A percentile compares a stretch with the other conserved stretches of the same genome.
Conservation (phyloP, 768 basidiomycete species). For the Xanthoconium stramineum region DNA sequence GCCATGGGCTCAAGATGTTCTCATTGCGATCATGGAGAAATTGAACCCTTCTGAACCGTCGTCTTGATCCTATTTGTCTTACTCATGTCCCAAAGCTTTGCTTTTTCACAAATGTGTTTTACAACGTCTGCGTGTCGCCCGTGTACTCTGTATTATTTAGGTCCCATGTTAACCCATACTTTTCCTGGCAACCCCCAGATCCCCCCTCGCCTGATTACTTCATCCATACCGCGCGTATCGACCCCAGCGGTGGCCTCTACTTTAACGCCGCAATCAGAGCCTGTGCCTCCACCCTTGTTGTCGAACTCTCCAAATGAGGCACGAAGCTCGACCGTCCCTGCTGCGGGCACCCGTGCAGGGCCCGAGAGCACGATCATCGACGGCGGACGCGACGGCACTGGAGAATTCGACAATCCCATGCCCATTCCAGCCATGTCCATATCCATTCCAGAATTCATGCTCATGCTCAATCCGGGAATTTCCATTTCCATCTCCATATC, state of each 20-base stretch:
- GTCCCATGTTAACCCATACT: slow-evolving; percentile 42
- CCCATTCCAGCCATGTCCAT: slow-evolving; percentile 31
- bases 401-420: slow-evolving; percentile 30
- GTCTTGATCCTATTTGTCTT: background rate
- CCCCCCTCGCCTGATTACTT: slow-evolving; percentile 70
- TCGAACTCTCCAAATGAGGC: slow-evolving; percentile 54
- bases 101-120: background rate
- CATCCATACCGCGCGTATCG: slow-evolving; percentile 57
- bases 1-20: slow-evolving; percentile 23
- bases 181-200: slow-evolving; percentile 65
- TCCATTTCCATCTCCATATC: slow-evolving; percentile 36
- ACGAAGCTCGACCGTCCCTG: slow-evolving; percentile 62
- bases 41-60: slow-evolving; percentile 12
- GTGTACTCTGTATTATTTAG: slow-evolving; percentile 5
- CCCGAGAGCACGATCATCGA: slow-evolving; percentile 63
- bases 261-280: slow-evolving; percentile 23
- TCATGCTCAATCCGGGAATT: slow-evolving; percentile 34
- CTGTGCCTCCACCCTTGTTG: slow-evolving; percentile 8
- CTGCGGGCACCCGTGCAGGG: slow-evolving; percentile 62
- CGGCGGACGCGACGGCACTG: slow-evolving; percentile 37
- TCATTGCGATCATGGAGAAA: slow-evolving; percentile 24
- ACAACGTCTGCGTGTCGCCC: background rate
- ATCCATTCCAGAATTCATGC: slow-evolving; percentile 31
- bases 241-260: slow-evolving; percentile 38
- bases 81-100: background rate